A percentile compares a stretch with the other conserved stretches of the same genome.
phyloP scores from a whole-genome alignment of 148 eudicot species.

The Drosera capensis region DNA sequence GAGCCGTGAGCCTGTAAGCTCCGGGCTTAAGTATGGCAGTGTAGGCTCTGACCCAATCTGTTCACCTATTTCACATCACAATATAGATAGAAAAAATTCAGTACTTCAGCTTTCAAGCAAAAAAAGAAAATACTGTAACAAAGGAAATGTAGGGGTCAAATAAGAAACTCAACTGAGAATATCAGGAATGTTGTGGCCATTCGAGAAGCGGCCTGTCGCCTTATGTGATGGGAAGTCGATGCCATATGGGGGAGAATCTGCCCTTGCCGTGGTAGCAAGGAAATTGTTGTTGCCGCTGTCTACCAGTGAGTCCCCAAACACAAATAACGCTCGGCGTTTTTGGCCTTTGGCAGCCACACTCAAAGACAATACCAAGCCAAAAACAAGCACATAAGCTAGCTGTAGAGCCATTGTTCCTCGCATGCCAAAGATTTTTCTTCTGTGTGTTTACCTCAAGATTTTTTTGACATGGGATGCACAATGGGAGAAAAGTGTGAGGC shows the following conservation, averaged over 20 bases:
- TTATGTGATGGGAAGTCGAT: slow-evolving; percentile 49
- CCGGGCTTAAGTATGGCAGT: slow-evolving; percentile 61
- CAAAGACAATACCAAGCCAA: slow-evolving; percentile 1
- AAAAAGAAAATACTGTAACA: neutral
- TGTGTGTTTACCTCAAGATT: no score
- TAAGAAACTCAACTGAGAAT: slow-evolving; percentile 38
- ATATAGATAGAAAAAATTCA: neutral
- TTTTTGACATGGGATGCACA: no score
- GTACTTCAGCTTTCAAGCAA: neutral
- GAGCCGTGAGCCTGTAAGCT: slow-evolving; percentile 24
- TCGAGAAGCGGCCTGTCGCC: slow-evolving; percentile 60
- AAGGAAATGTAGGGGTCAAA: neutral
- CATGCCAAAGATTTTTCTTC: no score
- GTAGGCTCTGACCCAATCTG: slow-evolving; percentile 39
- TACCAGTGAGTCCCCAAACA: slow-evolving; percentile 63
- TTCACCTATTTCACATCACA: slow-evolving; percentile 24
- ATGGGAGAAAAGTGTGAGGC: no score
- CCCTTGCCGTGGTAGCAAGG: slow-evolving; percentile 53
- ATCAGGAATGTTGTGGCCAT: slow-evolving; percentile 63
- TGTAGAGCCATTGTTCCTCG: no score
- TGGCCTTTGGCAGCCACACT: neutral
- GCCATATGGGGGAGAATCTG: slow-evolving; percentile 63
- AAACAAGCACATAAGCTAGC: neutral
- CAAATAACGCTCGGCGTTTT: slow-evolving; percentile 42
- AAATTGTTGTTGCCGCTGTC: slow-evolving; percentile 64